Base-by-base conservation (phyloP, 2,329 filamentous ascomycete genomes). In the Ilyonectria sp. region DNA sequence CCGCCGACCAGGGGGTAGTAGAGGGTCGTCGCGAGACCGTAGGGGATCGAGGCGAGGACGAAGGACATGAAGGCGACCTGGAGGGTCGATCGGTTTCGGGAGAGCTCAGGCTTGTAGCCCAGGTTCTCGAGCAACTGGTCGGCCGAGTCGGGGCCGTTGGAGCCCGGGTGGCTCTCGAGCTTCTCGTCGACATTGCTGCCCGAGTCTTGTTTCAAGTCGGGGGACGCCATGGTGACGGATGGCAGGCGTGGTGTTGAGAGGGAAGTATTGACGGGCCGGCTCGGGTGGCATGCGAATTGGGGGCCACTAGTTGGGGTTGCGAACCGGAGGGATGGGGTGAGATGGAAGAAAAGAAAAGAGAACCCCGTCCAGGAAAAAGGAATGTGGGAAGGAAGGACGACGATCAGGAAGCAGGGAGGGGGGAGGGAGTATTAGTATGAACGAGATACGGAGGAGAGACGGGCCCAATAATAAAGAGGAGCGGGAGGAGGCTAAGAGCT, bases 31-130 rank as follows among this genome's bases (percentile, higher is more conserved):
- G 90, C 87, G 44, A 94, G 85, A 74, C 92, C 92, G 79, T 93
- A 94, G 10, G 92, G 92, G 68, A 93, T 92, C 3, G 91, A 91
- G 54, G 92, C 91, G 60, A 94, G 87, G 72, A 93, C 91, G 76
- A 93, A 94, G 68, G 90, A 92, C 91, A 92, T 93, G 85, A 92
- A 92, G 73, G 90, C 90, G 60, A 92, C 90, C 79, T 92, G 90
- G 71, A 89, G 84, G 2, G 90, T 92, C 50, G 90, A 92, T 61
- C 91, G 86, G 75, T 86, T 91, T 66, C 91, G 88, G 55, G 85
- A 80, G 65, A 93, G 80, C 80, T 93, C 90, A 61, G 90, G 85
- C 79, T 88, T 89, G 83, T 93, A 92, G 67, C 91, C 91, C 74
- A 92, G 84, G 65, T 86, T 87, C 71, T 87, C 87, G 73, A 92